Conservation (phyloP, 192 early-diverging fungal species). For the Mycoemilia scoparia region DNA sequence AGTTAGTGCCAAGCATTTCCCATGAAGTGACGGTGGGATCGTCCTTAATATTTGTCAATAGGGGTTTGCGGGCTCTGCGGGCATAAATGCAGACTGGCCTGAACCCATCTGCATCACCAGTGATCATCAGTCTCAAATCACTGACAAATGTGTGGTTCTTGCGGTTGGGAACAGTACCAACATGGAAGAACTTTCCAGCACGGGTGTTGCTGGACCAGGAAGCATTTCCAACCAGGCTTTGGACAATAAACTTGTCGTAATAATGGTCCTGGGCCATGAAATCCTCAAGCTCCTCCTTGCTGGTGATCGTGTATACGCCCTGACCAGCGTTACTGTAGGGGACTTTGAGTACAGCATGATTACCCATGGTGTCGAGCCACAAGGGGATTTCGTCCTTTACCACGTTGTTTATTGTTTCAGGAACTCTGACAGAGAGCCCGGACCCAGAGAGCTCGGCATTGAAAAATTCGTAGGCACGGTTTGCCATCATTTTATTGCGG, state of each 20-base stretch:
- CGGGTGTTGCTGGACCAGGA: constrained; percentile 58
- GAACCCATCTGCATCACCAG: constrained; percentile 56
- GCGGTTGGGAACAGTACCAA: constrained; percentile 81
- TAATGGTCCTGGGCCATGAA: constrained; percentile 63
- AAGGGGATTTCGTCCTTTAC: constrained; percentile 62
- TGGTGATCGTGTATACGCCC: constrained; percentile 82
- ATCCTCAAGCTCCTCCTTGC: constrained; percentile 42
- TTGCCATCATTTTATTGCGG: constrained; percentile 82
- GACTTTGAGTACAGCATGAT: constrained; percentile 66
- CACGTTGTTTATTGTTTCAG: constrained; percentile 76
- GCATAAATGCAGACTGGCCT: constrained; percentile 69
- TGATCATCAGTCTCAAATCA: constrained; percentile 76
- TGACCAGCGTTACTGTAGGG: constrained; percentile 81
- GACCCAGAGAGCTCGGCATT: constrained; percentile 55
- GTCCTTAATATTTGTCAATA: constrained; percentile 35
- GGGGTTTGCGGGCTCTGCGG: constrained; percentile 50
- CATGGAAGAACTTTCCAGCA: constrained; percentile 70
- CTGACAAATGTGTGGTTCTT: constrained; percentile 70
- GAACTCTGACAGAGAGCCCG: constrained; percentile 50
- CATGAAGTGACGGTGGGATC: constrained; percentile 39
- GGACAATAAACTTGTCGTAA: constrained; percentile 85
- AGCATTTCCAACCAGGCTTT: constrained; percentile 71
- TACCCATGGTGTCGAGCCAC: constrained; percentile 69
- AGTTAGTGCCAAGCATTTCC: constrained; percentile 84
- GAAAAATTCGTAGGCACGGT: constrained; percentile 67